Evolutionary conservation across 306 rosid genomes (phyloP), one percentile per base, ranked within the genome.

Genomic region (Senna tora): DNA sequence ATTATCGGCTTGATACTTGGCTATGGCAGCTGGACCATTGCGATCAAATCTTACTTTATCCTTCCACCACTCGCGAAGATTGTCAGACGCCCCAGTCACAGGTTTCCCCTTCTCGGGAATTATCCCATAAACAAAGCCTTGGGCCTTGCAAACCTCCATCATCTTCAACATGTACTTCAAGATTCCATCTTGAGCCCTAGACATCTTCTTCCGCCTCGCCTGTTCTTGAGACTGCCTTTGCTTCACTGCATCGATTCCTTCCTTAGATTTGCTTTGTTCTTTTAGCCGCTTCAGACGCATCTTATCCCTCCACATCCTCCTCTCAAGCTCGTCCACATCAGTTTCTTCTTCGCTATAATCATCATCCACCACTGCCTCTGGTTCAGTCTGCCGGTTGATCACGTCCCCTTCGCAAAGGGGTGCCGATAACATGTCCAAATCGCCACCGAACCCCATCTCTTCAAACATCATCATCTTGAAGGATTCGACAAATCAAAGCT

Each of bases 31-130:
- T 0, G 96, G 96, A 43, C 96, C 96, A 1, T 90, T 90, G 2
- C 94, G 89, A 54, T 86, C 96, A 4, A 90, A 90, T 61, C 96
- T 68, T n/a, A 90, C 96, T 52, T 86, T 90, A 36, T 88, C 94
- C 80, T 90, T 90, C 96, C 96, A 90, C 96, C 96, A 90, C 65
- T 84, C 90, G 0, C 94, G 92, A 6, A 90, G 94, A 83, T 88
- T 90, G 81, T 90, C 96, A 6, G 96, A 90, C 28, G 94, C 87
- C 11, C 96, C 96, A 0, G 86, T 86, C 20, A 90, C 92, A 0
- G 96, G 96, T 56, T 90, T 90, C 13, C 96, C 96, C 65, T 90
- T 90, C 64, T 90, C 94, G 0, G 96, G 96, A 41, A 88, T 86
- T 71, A 90, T 90, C 45, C 96, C 96, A 32, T 90, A 90, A 36